Evolutionary conservation across 495 filamentous ascomycete species (phyloP).

Genomic region (Tuber magnatum): DNA sequence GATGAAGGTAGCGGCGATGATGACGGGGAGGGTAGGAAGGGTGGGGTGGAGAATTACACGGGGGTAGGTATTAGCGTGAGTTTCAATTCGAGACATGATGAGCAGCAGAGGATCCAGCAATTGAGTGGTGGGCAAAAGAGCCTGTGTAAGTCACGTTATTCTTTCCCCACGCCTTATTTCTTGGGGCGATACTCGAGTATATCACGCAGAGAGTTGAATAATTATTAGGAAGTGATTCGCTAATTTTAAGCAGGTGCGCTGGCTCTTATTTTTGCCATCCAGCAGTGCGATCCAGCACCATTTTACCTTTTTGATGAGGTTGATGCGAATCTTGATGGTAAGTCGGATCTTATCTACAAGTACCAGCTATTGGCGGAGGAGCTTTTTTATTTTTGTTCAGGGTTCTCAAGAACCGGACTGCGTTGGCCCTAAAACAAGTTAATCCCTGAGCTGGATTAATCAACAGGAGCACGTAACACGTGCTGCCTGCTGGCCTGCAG

Average conservation of each 20-base stretch:
- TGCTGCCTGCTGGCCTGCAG: conserved; percentile 1
- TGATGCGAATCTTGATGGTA: conserved; percentile 91
- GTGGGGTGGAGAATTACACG: conserved; percentile 82
- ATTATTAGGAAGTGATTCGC: conserved; percentile 34
- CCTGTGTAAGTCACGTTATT: conserved; percentile 45
- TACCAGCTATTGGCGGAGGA: background rate
- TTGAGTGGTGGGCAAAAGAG: conserved; percentile 97
- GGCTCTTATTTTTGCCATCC: conserved; percentile 96
- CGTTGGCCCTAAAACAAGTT: background rate
- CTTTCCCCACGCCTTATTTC: background rate
- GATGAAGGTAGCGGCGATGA: conserved; percentile 58
- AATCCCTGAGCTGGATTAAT: conserved; percentile 2
- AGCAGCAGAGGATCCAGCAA: conserved; percentile 96
- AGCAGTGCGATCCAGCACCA: conserved; percentile 91
- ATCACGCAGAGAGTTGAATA: background rate
- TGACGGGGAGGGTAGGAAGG: conserved; percentile 50
- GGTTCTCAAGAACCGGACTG: background rate
- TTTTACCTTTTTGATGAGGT: conserved; percentile 99
- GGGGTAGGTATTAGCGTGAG: conserved; percentile 97
- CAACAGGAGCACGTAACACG: background rate
- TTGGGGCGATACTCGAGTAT: background rate
- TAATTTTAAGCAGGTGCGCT: conserved; percentile 77
- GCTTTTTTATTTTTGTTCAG: background rate
- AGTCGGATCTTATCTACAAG: background rate
- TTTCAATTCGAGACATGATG: conserved; percentile 94